Conservation (phyloP, 257 asterid species). For the Salvia hispanica region DNA sequence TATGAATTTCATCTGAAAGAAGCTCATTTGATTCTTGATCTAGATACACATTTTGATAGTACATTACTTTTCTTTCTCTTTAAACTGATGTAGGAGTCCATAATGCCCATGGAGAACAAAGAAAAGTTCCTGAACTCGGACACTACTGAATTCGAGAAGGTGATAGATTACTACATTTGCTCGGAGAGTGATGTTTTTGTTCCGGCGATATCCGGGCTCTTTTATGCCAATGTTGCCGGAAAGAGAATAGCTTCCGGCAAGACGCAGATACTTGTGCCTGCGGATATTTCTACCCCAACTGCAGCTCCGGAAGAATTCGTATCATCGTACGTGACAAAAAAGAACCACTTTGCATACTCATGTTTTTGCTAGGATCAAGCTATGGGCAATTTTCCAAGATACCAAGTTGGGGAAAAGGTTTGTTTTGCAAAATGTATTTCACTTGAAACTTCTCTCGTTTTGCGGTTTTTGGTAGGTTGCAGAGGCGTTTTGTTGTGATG, state of each 20-base stretch:
- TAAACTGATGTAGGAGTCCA: constrained; percentile 54
- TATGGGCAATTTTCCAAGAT: constrained; percentile 14
- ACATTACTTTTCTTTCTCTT: background rate
- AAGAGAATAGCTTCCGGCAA: constrained; percentile 69
- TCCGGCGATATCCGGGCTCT: constrained; percentile 80
- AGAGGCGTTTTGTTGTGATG: constrained; percentile 26
- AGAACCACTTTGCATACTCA: constrained; percentile 80
- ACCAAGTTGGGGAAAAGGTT: constrained; percentile 23
- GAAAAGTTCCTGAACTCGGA: constrained; percentile 48
- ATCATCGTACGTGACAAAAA: constrained; percentile 69
- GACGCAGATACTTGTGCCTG: constrained; percentile 77
- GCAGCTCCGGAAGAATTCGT: constrained; percentile 58
- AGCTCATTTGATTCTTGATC: background rate
- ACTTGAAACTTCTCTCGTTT: constrained; percentile 7
- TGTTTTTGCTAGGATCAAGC: constrained; percentile 62
- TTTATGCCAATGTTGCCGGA: constrained; percentile 85
- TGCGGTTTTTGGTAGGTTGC: constrained; percentile 43
- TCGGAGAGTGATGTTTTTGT: constrained; percentile 51
- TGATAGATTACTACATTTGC: constrained; percentile 50
- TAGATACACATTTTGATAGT: background rate
- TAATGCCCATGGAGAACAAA: constrained; percentile 59
- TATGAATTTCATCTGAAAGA: constrained; percentile 20
- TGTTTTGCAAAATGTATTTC: constrained; percentile 26
- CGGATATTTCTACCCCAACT: constrained; percentile 50
- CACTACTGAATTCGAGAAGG: constrained; percentile 49